A percentile compares a stretch with the other conserved stretches of the same genome.
Conservation (phyloP, 2,329 filamentous ascomycete species). For the Lachnellula willkommii region DNA sequence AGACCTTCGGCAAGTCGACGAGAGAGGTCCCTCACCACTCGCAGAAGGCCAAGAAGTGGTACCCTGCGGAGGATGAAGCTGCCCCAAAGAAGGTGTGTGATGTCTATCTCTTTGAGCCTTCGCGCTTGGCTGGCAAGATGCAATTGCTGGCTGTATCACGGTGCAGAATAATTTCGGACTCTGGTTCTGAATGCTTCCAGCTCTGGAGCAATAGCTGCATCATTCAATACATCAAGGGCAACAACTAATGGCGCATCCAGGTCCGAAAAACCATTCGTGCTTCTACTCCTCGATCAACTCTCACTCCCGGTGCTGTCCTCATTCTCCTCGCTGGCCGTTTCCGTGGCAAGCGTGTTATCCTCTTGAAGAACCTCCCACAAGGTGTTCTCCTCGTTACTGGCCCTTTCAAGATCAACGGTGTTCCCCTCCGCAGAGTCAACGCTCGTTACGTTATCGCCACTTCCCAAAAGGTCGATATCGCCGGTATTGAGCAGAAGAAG, state of each 20-base stretch:
- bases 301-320: slow-evolving; percentile 91
- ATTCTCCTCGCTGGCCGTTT: slow-evolving; percentile 99
- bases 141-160: slow-evolving; percentile 8
- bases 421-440: slow-evolving; percentile 92
- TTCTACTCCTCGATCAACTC: slow-evolving; percentile 79
- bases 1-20: slow-evolving; percentile 97
- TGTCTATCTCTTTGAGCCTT: slow-evolving; percentile 6
- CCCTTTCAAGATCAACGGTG: slow-evolving; percentile 99
- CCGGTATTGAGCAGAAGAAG: slow-evolving; percentile 85
- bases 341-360: slow-evolving; percentile 99
- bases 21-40: slow-evolving; percentile 79
- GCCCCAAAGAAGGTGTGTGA: slow-evolving; percentile 85
- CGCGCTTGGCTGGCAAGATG: neutral
- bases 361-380: slow-evolving; percentile 96
- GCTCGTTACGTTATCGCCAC: slow-evolving; percentile 91
- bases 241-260: slow-evolving; percentile 46
- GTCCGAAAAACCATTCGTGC: slow-evolving; percentile 90
- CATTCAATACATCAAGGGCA: neutral
- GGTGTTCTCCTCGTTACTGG: slow-evolving; percentile 98
- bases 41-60: slow-evolving; percentile 98
- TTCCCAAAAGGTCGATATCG: slow-evolving; percentile 77
- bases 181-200: neutral
- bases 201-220: neutral
- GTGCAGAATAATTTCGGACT: neutral
- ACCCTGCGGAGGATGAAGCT: slow-evolving; percentile 88